Evolutionary conservation across 352 stramenopile species (phyloP).

Genomic region (Aphanomyces invadans): DNA sequence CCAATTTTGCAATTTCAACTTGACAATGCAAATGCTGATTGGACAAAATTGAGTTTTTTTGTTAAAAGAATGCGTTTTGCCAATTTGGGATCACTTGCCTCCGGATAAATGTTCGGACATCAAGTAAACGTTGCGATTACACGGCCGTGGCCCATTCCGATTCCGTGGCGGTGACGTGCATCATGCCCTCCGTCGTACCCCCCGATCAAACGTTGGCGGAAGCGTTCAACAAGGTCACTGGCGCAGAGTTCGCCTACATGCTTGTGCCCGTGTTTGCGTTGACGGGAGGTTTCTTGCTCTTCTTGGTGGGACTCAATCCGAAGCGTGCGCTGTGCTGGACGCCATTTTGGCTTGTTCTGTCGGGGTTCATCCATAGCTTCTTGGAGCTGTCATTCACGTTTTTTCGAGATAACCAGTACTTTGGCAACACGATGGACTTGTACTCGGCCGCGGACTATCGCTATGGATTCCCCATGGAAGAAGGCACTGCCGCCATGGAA

Average conservation of each 20-base stretch:
- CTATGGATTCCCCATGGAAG: constrained; percentile 22
- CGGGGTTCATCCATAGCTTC: constrained; percentile 20
- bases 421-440: constrained; percentile 18
- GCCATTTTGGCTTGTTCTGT: constrained; percentile 14
- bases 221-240: constrained; percentile 6
- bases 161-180: too few species aligned
- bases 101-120: not conserved
- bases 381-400: constrained; percentile 22
- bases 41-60: too few species aligned
- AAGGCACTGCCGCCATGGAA: constrained; percentile 20
- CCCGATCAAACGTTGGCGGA: constrained; percentile 12
- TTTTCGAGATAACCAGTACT: constrained; percentile 22
- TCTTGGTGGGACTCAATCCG: constrained; percentile 5
- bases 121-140: not conserved
- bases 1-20: not conserved
- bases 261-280: constrained; percentile 1
- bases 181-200: constrained; percentile 19
- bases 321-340: constrained; percentile 8
- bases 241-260: constrained; percentile 9
- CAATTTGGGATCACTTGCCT: too few species aligned
- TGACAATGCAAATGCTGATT: too few species aligned
- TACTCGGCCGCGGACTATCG: constrained; percentile 21
- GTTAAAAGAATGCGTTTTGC: too few species aligned
- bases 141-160: not conserved
- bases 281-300: not conserved